Evolutionary conservation across 2,329 filamentous ascomycete genomes (phyloP).

Genomic region (Pseudogymnoascus sp.): DNA sequence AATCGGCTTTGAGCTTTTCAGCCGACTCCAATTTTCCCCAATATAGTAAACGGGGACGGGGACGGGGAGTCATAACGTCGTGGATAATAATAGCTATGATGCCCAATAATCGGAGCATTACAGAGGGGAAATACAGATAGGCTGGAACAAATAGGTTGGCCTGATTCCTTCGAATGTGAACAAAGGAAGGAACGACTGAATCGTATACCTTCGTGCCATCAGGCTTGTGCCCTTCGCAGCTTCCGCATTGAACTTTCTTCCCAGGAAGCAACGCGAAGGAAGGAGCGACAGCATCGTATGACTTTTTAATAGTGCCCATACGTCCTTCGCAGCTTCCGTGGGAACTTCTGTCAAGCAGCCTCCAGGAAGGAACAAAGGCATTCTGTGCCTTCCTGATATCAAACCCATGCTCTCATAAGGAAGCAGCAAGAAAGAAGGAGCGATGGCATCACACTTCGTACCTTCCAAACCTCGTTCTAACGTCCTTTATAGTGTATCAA

Average conservation of each 20-base stretch:
- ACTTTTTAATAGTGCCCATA: not conserved
- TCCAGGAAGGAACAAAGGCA: not conserved
- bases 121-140: not conserved
- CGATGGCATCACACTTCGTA: not conserved
- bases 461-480: not conserved
- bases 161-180: not conserved
- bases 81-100: not conserved
- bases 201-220: not conserved
- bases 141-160: not conserved
- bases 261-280: not conserved
- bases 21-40: not conserved
- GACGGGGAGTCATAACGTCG: not conserved
- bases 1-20: not conserved
- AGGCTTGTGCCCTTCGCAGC: not conserved
- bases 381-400: not conserved
- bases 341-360: not conserved
- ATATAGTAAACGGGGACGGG: not conserved
- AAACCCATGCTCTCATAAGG: not conserved
- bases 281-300: not conserved
- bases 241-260: not conserved
- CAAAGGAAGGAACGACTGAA: not conserved
- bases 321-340: not conserved
- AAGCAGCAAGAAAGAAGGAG: not conserved
- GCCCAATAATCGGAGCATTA: not conserved
- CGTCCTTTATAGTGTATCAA: not conserved